Evolutionary conservation across 2,329 filamentous ascomycete species (phyloP).

Genomic region (Exophiala calicioides): DNA sequence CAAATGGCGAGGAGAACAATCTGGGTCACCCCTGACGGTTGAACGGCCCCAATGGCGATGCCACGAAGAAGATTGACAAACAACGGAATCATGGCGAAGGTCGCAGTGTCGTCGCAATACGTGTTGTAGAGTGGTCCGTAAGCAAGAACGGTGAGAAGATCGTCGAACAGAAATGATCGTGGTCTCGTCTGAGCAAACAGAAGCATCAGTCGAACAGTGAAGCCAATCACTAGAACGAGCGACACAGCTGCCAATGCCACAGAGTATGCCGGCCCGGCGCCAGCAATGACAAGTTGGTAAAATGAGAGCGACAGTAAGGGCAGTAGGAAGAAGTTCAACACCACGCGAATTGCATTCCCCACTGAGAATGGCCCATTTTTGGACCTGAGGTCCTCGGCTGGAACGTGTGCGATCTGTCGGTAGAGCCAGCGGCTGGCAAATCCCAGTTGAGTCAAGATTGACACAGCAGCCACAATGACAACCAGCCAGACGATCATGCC

Average conservation of each 20-base stretch:
- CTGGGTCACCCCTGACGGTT: constrained; percentile 89
- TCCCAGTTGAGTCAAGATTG: constrained; percentile 71
- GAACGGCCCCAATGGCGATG: constrained; percentile 87
- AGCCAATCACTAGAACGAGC: constrained; percentile 69
- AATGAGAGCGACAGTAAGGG: constrained; percentile 84
- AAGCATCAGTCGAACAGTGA: constrained; percentile 75
- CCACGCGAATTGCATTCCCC: constrained; percentile 77
- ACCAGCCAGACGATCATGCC: constrained; percentile 91
- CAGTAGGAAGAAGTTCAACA: constrained; percentile 89
- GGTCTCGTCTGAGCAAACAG: constrained; percentile 80
- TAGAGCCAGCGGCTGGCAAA: constrained; percentile 77
- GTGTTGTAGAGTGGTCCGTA: constrained; percentile 98
- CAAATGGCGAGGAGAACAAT: constrained; percentile 90
- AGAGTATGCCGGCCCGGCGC: constrained; percentile 66
- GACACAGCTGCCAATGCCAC: constrained; percentile 75
- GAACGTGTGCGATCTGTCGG: constrained; percentile 67
- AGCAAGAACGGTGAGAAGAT: constrained; percentile 81
- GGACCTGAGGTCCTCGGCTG: constrained; percentile 81
- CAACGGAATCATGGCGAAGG: constrained; percentile 85
- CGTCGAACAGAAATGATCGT: constrained; percentile 86
- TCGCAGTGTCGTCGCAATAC: constrained; percentile 87
- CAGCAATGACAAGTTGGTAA: constrained; percentile 82
- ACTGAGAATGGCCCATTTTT: constrained; percentile 89
- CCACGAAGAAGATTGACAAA: constrained; percentile 82
- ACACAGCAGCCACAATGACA: constrained; percentile 68